Evolutionary conservation across 2,329 filamentous ascomycete species (phyloP).

Genomic region (Tolypocladium album): DNA sequence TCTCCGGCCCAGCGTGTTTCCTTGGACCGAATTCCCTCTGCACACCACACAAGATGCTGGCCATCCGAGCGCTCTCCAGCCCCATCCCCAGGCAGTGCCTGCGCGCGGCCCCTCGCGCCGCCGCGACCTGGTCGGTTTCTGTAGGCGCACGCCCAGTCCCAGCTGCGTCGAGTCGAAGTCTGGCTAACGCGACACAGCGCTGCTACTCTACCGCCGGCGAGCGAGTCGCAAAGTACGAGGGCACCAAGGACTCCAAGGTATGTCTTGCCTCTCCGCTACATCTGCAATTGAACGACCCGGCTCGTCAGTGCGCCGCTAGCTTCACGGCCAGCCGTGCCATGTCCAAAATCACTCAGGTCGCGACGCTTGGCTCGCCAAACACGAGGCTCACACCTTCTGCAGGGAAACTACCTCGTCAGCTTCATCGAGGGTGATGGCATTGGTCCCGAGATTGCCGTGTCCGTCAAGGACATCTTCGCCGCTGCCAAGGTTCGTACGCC

Average conservation of each 20-base stretch:
- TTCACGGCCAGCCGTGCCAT: background rate
- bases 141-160: constrained; percentile 12
- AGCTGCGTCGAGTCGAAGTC: background rate
- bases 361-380: constrained; percentile 1
- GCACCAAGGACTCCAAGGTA: constrained; percentile 80
- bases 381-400: constrained; percentile 4
- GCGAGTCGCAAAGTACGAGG: constrained; percentile 86
- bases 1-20: constrained; percentile 5
- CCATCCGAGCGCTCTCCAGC: constrained; percentile 65
- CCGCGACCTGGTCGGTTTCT: constrained; percentile 26
- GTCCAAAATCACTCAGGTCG: constrained; percentile 30
- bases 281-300: background rate
- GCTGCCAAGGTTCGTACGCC: constrained; percentile 67
- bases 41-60: constrained; percentile 58
- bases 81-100: constrained; percentile 71
- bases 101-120: constrained; percentile 52
- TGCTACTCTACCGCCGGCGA: constrained; percentile 56
- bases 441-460: constrained; percentile 93
- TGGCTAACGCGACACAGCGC: constrained; percentile 25
- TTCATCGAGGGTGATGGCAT: constrained; percentile 99
- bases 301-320: background rate
- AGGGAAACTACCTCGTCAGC: constrained; percentile 94
- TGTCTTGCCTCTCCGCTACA: constrained; percentile 23
- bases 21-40: background rate
- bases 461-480: constrained; percentile 96